A percentile compares a stretch with the other conserved stretches of the same genome.
Conservation (phyloP, 257 asterid genomes). For the Handroanthus guayacan region DNA sequence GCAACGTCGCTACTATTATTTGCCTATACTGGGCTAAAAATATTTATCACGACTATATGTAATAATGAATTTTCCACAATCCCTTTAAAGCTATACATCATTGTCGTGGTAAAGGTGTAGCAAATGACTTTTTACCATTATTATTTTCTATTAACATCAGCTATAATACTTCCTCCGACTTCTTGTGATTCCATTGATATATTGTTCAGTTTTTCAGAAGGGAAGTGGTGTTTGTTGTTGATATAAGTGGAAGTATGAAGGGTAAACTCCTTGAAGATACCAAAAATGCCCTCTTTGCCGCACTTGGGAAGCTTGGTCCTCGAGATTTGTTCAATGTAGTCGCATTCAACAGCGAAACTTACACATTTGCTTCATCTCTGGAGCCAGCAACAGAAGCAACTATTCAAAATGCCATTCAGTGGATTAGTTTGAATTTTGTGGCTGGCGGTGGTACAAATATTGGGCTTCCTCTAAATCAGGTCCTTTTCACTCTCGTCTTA, state of each 20-base stretch:
- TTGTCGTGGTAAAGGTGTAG: too few relatives aligned
- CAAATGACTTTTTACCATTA: too few relatives aligned
- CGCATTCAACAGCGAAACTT: constrained; percentile 64
- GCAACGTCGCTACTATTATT: too few relatives aligned
- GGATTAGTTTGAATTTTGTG: constrained; percentile 65
- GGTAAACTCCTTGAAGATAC: constrained; percentile 67
- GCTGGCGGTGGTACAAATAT: constrained; percentile 77
- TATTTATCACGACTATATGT: too few relatives aligned
- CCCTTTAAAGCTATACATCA: too few relatives aligned
- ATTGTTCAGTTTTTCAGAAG: constrained; percentile 60
- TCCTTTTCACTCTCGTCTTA: constrained; percentile 33
- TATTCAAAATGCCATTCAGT: constrained; percentile 54
- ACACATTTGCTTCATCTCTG: constrained; percentile 58
- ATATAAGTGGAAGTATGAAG: constrained; percentile 79
- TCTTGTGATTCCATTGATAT: constrained; percentile 10
- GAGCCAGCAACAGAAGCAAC: constrained; percentile 59
- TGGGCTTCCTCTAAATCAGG: constrained; percentile 69
- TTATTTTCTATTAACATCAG: too few relatives aligned
- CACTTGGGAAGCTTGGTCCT: constrained; percentile 63
- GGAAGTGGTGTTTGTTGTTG: constrained; percentile 76
- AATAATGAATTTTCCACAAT: too few relatives aligned
- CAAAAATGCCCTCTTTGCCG: constrained; percentile 63
- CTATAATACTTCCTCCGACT: too few relatives aligned
- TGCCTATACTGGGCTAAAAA: too few relatives aligned
- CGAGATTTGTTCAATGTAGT: constrained; percentile 62